Evolutionary conservation across 768 basidiomycete genomes (phyloP), one percentile per base, ranked within the genome.

Genomic region (Hygrophorus russula): DNA sequence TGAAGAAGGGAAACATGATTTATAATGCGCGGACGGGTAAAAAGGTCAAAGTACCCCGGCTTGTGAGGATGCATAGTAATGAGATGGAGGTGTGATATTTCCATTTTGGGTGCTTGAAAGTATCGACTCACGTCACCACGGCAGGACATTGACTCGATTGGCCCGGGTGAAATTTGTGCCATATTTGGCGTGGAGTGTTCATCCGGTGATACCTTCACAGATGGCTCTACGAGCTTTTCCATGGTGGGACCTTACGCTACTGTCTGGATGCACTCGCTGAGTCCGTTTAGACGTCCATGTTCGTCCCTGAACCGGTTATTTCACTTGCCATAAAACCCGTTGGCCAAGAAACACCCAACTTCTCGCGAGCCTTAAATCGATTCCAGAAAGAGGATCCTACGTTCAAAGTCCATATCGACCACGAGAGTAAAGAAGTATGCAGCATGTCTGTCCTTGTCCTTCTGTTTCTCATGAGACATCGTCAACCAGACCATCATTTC

Each of bases 361-460:
- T 98, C 62, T 96, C 93, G 17, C 82, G 91, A 15, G 96, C 94
- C 1, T 74, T 99, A 42, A 92, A 92, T 59, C 83, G 94, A 24
- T 99, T 99, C 80, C 85, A 94, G 63, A 93, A 91, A 63, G 96
- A 99, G 59, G 96, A 99, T 58, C 96, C 96, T 1, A 99, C 96
- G 0, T 99, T 99, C 80, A 80, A 84, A 40, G 96, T 99, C 2
- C 96, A 98, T 59, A 74, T 98, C 49, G 96, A 99, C 62, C 62
- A 71, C 19, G 93, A 96, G 57, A 88, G 84, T 57, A 91, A 94
- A 61, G 94, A 99, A 78, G 89, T 86, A 52, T 49, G 59, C 42
- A 13, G 18, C 13, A 3, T 1, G 9, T 37, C 29, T 34, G 15
- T 20, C 29, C 7, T 28, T 36, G n/a, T 45, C 39, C 9, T 32